Evolutionary conservation across 163 green algal genomes (phyloP).

Genomic region (Scenedesmus sp.): DNA sequence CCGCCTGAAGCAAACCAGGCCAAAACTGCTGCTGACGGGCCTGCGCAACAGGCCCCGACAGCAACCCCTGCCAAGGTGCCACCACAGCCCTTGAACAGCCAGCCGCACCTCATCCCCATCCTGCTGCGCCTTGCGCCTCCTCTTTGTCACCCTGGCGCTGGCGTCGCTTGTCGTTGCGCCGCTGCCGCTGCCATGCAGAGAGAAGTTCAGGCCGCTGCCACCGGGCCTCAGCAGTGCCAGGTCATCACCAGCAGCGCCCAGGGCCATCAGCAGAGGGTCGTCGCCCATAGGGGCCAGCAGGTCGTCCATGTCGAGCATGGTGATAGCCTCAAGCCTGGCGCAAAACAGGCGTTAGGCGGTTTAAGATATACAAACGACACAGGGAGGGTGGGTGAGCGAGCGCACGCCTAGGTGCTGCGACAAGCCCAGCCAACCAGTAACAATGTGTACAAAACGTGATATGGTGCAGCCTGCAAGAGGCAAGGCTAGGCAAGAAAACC

Average conservation of each 20-base stretch:
- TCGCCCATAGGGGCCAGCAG: slow-evolving; percentile 4
- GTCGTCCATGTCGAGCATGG: slow-evolving; percentile 50
- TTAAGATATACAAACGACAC: too few relatives aligned
- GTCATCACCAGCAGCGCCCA: neutral
- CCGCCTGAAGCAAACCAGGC: too few relatives aligned
- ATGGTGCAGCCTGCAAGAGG: too few relatives aligned
- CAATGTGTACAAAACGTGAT: too few relatives aligned
- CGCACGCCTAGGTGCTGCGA: too few relatives aligned
- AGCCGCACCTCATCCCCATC: neutral
- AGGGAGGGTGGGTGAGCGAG: too few relatives aligned
- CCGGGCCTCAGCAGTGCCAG: slow-evolving; percentile 20
- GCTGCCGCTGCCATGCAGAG: slow-evolving; percentile 8
- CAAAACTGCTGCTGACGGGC: too few relatives aligned
- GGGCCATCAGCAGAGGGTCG: neutral
- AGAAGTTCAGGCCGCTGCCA: slow-evolving; percentile 37
- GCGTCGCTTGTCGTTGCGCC: neutral
- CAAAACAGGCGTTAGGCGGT: too few relatives aligned
- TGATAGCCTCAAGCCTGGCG: slow-evolving; percentile 67
- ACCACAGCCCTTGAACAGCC: neutral
- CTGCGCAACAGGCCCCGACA: too few relatives aligned
- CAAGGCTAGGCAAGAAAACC: too few relatives aligned
- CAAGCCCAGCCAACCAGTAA: too few relatives aligned
- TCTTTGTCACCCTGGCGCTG: neutral
- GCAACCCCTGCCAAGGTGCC: too few relatives aligned
- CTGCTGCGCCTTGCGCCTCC: neutral